These are phyloP conservation scores for Yamadazyma friedrichii DNA, from an alignment of 1,139 yeast genomes.

Conservation along the genomic window DNA sequence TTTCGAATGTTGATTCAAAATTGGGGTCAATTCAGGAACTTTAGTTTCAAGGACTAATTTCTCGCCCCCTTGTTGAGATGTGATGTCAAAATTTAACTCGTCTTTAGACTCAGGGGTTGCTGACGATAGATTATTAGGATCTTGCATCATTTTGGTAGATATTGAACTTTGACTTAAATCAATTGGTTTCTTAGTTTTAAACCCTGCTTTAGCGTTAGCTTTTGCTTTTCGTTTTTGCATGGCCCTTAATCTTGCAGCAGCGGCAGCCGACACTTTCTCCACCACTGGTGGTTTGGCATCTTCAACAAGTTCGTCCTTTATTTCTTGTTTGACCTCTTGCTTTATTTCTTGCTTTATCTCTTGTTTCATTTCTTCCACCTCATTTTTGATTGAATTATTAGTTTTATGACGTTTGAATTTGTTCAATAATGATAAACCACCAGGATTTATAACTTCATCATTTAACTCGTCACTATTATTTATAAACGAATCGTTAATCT, in stretches of 20 bases:
- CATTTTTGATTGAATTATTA: conserved; percentile 16
- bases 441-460: conserved; percentile 14
- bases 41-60: conserved; percentile 83
- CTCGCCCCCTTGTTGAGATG: conserved; percentile 78
- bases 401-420: conserved; percentile 40
- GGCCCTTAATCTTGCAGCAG: conserved; percentile 84
- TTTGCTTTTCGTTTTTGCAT: conserved; percentile 93
- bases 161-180: conserved; percentile 80
- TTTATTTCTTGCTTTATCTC: conserved; percentile 12
- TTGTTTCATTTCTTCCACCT: conserved; percentile 12
- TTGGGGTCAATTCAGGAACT: conserved; percentile 65
- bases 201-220: conserved; percentile 64
- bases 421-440: conserved; percentile 25
- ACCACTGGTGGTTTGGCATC: conserved; percentile 11
- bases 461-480: conserved; percentile 20
- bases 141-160: conserved; percentile 54
- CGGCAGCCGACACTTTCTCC: conserved; percentile 25
- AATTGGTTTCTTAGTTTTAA: conserved; percentile 54
- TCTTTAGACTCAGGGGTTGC: conserved; percentile 16
- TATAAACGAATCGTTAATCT: conserved; percentile 20
- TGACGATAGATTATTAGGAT: conserved; percentile 21
- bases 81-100: conserved; percentile 47
- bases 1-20: conserved; percentile 71
- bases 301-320: conserved; percentile 8
- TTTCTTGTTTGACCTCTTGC: conserved; percentile 13